A percentile compares a stretch with the other conserved stretches of the same genome.
These are phyloP conservation scores for Pleurozium schreberi DNA, from an alignment of 225 moss, liverwort and hornwort species.

Conservation along the genomic window DNA sequence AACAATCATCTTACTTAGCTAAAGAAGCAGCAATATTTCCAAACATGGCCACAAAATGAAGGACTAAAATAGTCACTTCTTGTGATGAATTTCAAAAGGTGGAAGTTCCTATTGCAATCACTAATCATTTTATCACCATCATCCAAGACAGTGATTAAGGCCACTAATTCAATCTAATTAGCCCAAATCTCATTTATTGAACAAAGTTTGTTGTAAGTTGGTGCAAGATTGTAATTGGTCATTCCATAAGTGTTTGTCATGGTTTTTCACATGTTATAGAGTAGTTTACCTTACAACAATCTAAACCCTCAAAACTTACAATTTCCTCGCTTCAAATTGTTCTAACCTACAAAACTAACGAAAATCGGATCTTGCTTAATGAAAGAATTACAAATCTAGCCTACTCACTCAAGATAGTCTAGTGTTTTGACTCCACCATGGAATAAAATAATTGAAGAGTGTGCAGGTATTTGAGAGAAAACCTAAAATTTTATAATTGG, in stretches of 20 bases:
- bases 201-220: not conserved
- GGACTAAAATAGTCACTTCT: not conserved
- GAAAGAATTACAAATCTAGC: not conserved
- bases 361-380: not conserved
- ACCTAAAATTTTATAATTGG: not conserved
- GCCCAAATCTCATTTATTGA: not conserved
- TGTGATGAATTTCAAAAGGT: not conserved
- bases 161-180: not conserved
- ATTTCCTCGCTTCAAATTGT: not conserved
- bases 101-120: not conserved
- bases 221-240: not conserved
- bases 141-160: not conserved
- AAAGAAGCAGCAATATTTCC: not conserved
- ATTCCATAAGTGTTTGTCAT: not conserved
- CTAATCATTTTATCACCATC: not conserved
- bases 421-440: not conserved
- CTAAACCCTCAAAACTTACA: not conserved
- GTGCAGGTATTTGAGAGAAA: not conserved
- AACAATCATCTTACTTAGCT: not conserved
- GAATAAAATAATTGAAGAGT: not conserved
- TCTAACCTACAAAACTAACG: not conserved
- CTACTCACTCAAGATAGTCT: not conserved
- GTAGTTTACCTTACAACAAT: not conserved
- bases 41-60: fast-evolving
- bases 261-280: fast-evolving